Conservation (phyloP, 2,329 filamentous ascomycete species). For the Calonectria pseudoturangicola region DNA sequence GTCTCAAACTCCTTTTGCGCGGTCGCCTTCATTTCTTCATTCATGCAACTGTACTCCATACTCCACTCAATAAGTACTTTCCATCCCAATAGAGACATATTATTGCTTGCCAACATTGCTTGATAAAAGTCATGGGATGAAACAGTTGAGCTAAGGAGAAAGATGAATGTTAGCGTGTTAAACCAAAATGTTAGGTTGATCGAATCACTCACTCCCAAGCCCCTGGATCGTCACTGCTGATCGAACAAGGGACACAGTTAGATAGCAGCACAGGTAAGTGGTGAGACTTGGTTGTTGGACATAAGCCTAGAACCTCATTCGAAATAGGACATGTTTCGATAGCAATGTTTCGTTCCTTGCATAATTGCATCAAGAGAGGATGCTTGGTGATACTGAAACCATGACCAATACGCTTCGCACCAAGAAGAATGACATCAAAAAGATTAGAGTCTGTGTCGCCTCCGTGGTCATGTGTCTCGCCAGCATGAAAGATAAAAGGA, state of each 20-base stretch:
- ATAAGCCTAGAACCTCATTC: not conserved
- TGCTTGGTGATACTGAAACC: conserved; percentile 90
- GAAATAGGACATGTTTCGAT: conserved; percentile 72
- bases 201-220: not conserved
- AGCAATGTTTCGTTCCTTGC: conserved; percentile 87
- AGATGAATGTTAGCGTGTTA: not conserved
- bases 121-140: conserved; percentile 10
- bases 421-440: conserved; percentile 83
- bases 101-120: not conserved
- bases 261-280: conserved; percentile 2
- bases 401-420: conserved; percentile 87
- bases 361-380: conserved; percentile 85
- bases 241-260: conserved; percentile 8
- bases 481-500: conserved; percentile 10
- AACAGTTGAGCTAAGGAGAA: not conserved
- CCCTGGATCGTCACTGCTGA: conserved; percentile 15
- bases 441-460: conserved; percentile 17
- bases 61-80: conserved; percentile 17
- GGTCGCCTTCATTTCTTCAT: not conserved
- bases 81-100: conserved; percentile 5
- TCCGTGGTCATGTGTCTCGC: conserved; percentile 10
- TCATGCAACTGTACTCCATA: conserved; percentile 14
- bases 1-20: conserved; percentile 4
- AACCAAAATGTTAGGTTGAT: not conserved
- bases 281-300: not conserved